These are phyloP conservation scores for Raddia guianensis DNA, from an alignment of 176 grass and related monocot species.

Conservation along the genomic window DNA sequence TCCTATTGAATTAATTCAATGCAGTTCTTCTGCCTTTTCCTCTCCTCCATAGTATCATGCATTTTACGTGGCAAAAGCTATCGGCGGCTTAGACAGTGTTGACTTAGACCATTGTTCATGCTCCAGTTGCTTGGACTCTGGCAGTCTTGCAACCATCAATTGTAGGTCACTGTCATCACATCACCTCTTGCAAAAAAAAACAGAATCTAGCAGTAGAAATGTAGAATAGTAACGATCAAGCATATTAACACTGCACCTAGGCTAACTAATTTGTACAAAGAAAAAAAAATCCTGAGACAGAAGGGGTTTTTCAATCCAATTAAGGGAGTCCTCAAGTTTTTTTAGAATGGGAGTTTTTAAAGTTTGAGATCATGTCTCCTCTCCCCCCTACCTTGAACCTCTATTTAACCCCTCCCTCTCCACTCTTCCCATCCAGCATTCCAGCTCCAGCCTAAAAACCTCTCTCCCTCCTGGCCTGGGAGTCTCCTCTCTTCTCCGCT, in stretches of 20 bases:
- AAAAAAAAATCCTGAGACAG: not conserved
- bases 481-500: not conserved
- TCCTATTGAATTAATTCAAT: too few relatives aligned
- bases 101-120: too few relatives aligned
- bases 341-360: too few relatives aligned
- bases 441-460: not conserved
- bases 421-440: not conserved
- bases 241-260: not conserved
- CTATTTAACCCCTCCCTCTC: slow-evolving; percentile 37
- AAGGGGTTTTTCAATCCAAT: not conserved
- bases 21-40: too few relatives aligned
- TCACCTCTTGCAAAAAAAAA: not conserved
- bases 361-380: not conserved
- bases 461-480: not conserved
- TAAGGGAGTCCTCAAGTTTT: too few relatives aligned
- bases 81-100: too few relatives aligned
- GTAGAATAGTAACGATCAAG: not conserved
- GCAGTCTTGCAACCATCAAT: not conserved
- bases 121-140: not conserved
- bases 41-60: too few relatives aligned
- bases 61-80: too few relatives aligned
- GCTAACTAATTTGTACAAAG: not conserved
- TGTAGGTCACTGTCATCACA: not conserved
- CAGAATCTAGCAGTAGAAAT: not conserved
- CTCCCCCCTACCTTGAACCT: not conserved